A percentile compares a stretch with the other conserved stretches of the same genome.
These are phyloP conservation scores for Pestalotiopsis sp. DNA, from an alignment of 2,329 filamentous ascomycete genomes.

Conservation along the genomic window DNA sequence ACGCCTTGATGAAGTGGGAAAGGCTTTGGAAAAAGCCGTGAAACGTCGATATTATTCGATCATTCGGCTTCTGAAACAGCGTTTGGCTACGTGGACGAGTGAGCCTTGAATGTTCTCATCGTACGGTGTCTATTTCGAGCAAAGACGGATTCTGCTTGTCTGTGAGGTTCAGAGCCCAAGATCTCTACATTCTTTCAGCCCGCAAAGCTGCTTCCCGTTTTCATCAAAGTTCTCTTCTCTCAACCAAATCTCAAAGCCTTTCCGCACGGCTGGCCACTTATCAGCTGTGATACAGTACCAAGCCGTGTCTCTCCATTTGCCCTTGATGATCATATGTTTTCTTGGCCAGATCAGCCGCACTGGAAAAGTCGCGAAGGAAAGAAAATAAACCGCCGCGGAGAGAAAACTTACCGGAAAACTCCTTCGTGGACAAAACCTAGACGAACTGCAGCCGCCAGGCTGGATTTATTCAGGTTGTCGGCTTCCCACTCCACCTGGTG, in stretches of 20 bases:
- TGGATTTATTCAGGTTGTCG: neutral
- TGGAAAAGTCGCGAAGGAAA: too few relatives aligned
- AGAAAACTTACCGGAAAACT: neutral
- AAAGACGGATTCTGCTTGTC: too few relatives aligned
- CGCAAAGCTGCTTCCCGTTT: neutral
- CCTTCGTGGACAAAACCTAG: neutral
- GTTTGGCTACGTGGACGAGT: neutral
- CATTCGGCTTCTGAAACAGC: neutral
- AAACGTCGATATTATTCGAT: neutral
- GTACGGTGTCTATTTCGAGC: too few relatives aligned
- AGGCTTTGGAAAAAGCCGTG: too few relatives aligned
- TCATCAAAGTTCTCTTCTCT: neutral
- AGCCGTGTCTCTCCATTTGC: neutral
- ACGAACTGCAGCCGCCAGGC: neutral
- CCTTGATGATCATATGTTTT: neutral
- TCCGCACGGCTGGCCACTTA: neutral
- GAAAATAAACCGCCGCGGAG: too few relatives aligned
- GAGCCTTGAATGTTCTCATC: too few relatives aligned
- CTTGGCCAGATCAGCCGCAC: neutral
- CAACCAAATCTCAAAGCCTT: neutral
- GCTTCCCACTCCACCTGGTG: neutral
- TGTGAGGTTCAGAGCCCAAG: too few relatives aligned
- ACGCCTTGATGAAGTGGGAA: neutral
- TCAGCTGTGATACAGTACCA: neutral
- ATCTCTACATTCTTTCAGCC: too few relatives aligned